Base-by-base conservation (phyloP, 2,329 filamentous ascomycete genomes). In the Lachnellula arida region DNA sequence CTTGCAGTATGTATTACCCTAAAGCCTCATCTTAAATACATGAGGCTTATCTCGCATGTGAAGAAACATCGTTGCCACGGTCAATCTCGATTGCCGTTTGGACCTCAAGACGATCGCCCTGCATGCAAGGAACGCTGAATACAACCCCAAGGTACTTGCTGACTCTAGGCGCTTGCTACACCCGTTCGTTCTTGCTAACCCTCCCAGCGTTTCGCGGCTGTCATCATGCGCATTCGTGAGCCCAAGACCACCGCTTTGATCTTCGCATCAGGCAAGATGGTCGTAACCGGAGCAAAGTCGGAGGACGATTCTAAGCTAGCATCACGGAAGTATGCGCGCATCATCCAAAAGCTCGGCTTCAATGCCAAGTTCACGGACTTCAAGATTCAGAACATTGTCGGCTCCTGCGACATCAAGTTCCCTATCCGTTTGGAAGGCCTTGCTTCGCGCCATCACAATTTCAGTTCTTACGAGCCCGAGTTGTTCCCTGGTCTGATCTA, bases 321-420 rank as follows among this genome's bases (percentile, higher is more conserved):
- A 8, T 94, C 89, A 58, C 87, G 93, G 76, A 99, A 99, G 77
- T 97, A 97, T 72, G 94, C 94, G 52, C 92, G 94, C 70, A 97
- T 99, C 75, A 97, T 99, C 68, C 94, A 99, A 81, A 99, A 99
- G 80, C 89, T 99, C 59, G 94, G 94, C 61, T 99, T 99, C 82
- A 96, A 97, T 67, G 93, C 94, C 69, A 97, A 97, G 84, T 97
- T 99, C 76, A 97, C 92, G 65, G 94, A 99, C 74, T 99, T 99
- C 79, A 99, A 97, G 84, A 99, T 99, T 70, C 92, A 97, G 80
- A 99, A 99, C 76, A 97, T 99, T 63, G 94, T 99, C 64, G 94
- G 94, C 63, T 96, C 91, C 58, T 97, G 93, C 75, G 94, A 99
- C 72, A 97, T 99, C 81, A 97, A 97, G 81, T 99, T 99, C 78